These are phyloP conservation scores for Penicillium paradoxum DNA, from an alignment of 495 filamentous ascomycete species.

Conservation along the genomic window DNA sequence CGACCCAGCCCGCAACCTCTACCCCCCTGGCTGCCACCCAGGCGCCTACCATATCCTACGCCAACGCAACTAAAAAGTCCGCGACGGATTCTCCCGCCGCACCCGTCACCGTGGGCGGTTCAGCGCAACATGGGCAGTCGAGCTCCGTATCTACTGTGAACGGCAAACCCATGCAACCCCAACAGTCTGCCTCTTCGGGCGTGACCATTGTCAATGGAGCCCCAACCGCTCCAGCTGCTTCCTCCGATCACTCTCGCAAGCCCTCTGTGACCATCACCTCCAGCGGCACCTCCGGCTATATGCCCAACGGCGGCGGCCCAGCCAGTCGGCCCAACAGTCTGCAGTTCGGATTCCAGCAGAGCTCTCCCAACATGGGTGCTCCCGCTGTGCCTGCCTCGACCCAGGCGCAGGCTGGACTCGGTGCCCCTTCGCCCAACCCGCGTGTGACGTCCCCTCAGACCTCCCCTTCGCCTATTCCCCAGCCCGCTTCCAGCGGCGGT, in stretches of 20 bases:
- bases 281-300: slow-evolving; percentile 65
- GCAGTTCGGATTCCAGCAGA: slow-evolving; percentile 70
- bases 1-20: slow-evolving; percentile 43
- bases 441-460: slow-evolving; percentile 65
- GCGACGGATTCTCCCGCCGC: slow-evolving; percentile 62
- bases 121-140: slow-evolving; percentile 79
- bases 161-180: slow-evolving; percentile 63
- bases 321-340: slow-evolving; percentile 57
- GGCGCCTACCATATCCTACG: slow-evolving; percentile 54
- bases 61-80: slow-evolving; percentile 75
- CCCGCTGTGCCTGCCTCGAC: slow-evolving; percentile 43
- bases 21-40: slow-evolving; percentile 55
- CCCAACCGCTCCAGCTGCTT: slow-evolving; percentile 45
- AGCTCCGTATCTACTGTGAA: slow-evolving; percentile 74
- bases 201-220: slow-evolving; percentile 67
- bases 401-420: slow-evolving; percentile 47
- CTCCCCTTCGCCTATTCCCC: slow-evolving; percentile 86
- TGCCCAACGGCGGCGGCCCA: slow-evolving; percentile 72
- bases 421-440: slow-evolving; percentile 60
- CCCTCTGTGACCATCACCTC: slow-evolving; percentile 84
- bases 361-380: slow-evolving; percentile 61
- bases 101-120: slow-evolving; percentile 64
- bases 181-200: slow-evolving; percentile 47
- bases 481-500: slow-evolving; percentile 78
- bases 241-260: slow-evolving; percentile 74